phyloP scores from a whole-genome alignment of 495 filamentous ascomycete genomes.

The Staphylotrichum longicolle region DNA sequence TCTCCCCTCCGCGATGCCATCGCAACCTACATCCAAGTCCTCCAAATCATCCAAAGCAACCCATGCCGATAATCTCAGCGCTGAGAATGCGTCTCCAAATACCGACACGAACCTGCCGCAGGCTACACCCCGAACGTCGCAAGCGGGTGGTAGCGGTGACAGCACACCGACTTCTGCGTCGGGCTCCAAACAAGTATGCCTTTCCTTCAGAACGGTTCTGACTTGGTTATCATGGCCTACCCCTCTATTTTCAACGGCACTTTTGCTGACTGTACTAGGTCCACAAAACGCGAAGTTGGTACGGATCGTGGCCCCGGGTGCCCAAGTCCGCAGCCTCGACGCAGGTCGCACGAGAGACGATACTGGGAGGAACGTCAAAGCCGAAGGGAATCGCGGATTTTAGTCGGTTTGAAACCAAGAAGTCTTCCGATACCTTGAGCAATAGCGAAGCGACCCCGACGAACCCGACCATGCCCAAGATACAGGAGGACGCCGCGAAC shows the following conservation, averaged over 20 bases:
- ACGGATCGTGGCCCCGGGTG: constrained; percentile 62
- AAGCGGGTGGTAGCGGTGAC: constrained; percentile 10
- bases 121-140: constrained; percentile 12
- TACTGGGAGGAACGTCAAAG: constrained; percentile 55
- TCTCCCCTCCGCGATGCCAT: constrained; percentile 16
- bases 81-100: constrained; percentile 6
- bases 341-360: constrained; percentile 74
- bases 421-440: constrained; percentile 31
- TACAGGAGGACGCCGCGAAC: constrained; percentile 12
- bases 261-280: constrained; percentile 37
- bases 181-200: constrained; percentile 26
- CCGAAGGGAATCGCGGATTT: constrained; percentile 43
- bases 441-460: constrained; percentile 29
- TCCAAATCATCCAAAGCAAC: background rate
- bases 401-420: constrained; percentile 47
- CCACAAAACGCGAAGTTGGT: constrained; percentile 61
- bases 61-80: background rate
- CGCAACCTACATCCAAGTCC: constrained; percentile 15
- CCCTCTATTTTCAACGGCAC: background rate
- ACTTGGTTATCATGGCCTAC: background rate
- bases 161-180: constrained; percentile 4
- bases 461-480: constrained; percentile 31
- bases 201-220: background rate
- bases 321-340: constrained; percentile 70
- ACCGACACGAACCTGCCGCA: constrained; percentile 11